Percentiles rank a stretch among this genome's conserved stretches.
Evolutionary conservation across 208 protist genomes (phyloP).

Genomic region (Polymyxa betae): DNA sequence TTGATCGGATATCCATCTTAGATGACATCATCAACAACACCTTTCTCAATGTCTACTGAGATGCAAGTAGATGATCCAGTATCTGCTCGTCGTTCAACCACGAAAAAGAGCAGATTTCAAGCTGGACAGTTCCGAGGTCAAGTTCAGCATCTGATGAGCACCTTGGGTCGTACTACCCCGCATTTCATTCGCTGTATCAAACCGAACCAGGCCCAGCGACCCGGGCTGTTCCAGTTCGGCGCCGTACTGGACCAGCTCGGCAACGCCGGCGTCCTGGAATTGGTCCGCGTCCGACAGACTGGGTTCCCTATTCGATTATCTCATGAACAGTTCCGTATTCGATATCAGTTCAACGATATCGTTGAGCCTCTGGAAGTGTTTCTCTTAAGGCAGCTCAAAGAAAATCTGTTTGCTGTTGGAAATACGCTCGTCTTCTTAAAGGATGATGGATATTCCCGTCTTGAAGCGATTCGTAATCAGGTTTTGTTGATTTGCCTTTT

Average conservation of each 20-base stretch:
- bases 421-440: constrained; percentile 6
- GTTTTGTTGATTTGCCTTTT: too few species aligned
- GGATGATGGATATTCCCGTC: background rate
- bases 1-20: background rate
- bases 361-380: background rate
- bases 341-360: background rate
- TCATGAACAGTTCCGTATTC: background rate
- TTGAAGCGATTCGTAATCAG: background rate
- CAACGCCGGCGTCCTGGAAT: constrained; percentile 48
- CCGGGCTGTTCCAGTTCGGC: constrained; percentile 64
- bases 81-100: background rate
- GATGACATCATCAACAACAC: background rate
- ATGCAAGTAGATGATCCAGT: background rate
- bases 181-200: constrained; percentile 81
- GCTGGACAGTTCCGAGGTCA: constrained; percentile 39
- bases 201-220: constrained; percentile 73
- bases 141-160: constrained; percentile 61
- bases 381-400: background rate
- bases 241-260: constrained; percentile 65
- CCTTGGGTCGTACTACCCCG: constrained; percentile 61
- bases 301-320: constrained; percentile 3
- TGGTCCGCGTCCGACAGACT: constrained; percentile 24
- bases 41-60: background rate
- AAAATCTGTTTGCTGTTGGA: background rate
- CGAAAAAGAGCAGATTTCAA: constrained; percentile 44